Percentiles rank a stretch among this genome's conserved stretches.
Conservation (phyloP, 2,329 filamentous ascomycete genomes). For the Conoideocrella luteorostrata region DNA sequence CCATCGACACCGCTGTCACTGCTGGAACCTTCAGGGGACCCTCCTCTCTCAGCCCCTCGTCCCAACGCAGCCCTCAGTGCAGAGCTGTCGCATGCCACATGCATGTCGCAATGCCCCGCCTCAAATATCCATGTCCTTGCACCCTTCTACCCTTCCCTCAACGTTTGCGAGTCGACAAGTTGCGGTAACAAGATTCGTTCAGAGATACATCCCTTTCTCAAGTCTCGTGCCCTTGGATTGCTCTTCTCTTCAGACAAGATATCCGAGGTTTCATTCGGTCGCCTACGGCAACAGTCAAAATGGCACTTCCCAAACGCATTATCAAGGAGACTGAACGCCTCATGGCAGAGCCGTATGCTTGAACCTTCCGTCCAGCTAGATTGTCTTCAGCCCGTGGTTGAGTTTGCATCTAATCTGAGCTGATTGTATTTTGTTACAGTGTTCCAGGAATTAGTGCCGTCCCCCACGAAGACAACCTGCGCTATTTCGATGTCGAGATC, state of each 20-base stretch:
- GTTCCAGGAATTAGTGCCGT: constrained; percentile 94
- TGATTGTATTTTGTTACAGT: constrained; percentile 39
- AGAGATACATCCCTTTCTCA: no score
- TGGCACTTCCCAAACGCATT: constrained; percentile 91
- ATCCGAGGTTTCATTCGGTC: not conserved
- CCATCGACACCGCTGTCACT: no score
- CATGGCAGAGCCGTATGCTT: constrained; percentile 84
- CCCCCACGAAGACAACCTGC: constrained; percentile 93
- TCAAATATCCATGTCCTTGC: constrained; percentile 4
- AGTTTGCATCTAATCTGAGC: constrained; percentile 10
- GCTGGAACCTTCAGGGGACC: no score
- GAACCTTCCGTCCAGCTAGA: constrained; percentile 7
- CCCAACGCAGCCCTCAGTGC: not conserved
- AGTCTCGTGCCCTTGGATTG: no score
- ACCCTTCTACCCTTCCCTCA: not conserved
- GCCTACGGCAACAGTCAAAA: constrained; percentile 20
- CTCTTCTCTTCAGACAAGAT: no score
- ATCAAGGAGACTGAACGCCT: constrained; percentile 97
- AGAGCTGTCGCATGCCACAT: constrained; percentile 10
- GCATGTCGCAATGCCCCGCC: constrained; percentile 10
- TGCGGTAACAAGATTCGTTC: no score
- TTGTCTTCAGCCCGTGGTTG: no score
- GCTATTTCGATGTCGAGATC: constrained; percentile 97
- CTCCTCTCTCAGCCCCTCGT: no score
- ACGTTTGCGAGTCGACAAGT: not conserved